Percentiles rank a stretch among this genome's conserved stretches.
These are phyloP conservation scores for Colletotrichum somersetense DNA, from an alignment of 2,329 filamentous ascomycete species.

Conservation along the genomic window DNA sequence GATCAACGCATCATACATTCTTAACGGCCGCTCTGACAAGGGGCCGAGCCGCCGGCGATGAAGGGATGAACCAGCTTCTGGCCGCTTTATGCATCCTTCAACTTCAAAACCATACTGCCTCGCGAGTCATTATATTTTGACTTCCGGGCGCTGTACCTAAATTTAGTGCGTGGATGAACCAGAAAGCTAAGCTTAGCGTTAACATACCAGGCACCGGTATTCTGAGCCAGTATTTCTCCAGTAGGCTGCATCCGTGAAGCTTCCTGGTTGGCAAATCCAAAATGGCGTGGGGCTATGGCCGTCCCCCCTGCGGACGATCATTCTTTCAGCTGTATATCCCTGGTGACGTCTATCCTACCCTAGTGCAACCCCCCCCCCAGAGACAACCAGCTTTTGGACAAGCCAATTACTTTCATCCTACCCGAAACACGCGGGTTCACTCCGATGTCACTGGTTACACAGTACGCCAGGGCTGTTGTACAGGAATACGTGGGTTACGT, in stretches of 20 bases:
- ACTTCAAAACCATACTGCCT: too few species aligned
- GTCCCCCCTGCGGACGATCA: slow-evolving; percentile 1
- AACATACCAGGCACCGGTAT: background rate
- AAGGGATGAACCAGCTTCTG: too few species aligned
- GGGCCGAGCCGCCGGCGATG: too few species aligned
- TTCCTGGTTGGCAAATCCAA: too few species aligned
- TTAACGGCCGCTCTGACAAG: background rate
- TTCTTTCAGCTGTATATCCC: background rate
- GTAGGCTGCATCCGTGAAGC: too few species aligned
- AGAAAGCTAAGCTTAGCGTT: background rate
- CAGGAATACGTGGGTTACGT: background rate
- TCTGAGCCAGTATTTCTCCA: background rate
- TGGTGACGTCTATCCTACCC: background rate
- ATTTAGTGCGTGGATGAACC: background rate
- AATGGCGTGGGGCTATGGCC: too few species aligned
- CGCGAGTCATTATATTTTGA: background rate
- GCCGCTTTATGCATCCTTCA: background rate
- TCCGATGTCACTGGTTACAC: background rate
- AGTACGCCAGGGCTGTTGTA: background rate
- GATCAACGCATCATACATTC: background rate
- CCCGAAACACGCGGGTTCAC: background rate
- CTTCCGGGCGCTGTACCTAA: background rate
- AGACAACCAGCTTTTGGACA: background rate
- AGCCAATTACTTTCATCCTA: background rate
- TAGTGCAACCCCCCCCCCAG: too few species aligned